Conservation (phyloP, 1,139 yeast species). For the Candida sp. region DNA sequence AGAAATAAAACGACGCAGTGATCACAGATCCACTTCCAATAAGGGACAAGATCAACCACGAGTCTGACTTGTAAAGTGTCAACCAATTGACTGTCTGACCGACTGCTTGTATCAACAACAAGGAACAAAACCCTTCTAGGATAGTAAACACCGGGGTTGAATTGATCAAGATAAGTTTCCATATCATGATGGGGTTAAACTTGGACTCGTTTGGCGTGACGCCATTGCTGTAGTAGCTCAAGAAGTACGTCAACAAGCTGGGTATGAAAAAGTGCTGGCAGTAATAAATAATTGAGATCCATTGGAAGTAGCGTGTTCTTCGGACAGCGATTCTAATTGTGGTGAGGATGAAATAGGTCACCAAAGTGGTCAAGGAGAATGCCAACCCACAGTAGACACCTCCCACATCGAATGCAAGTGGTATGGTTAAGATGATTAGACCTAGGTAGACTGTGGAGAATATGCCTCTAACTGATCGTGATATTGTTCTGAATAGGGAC, state of each 20-base stretch:
- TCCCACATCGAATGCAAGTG: slow-evolving; percentile 95
- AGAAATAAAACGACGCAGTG: slow-evolving; percentile 76
- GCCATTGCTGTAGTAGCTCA: slow-evolving; percentile 47
- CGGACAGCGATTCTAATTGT: slow-evolving; percentile 66
- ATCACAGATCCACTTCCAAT: slow-evolving; percentile 76
- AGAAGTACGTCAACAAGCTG: slow-evolving; percentile 72
- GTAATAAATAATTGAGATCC: slow-evolving; percentile 70
- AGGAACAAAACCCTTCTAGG: slow-evolving; percentile 91
- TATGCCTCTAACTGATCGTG: slow-evolving; percentile 29
- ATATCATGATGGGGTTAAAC: slow-evolving; percentile 35
- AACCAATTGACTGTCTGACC: slow-evolving; percentile 86
- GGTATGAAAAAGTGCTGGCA: slow-evolving; percentile 86
- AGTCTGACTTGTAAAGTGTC: slow-evolving; percentile 67
- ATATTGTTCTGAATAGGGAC: slow-evolving; percentile 12
- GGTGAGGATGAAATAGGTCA: slow-evolving; percentile 72
- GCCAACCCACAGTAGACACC: slow-evolving; percentile 90
- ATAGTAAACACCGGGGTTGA: slow-evolving; percentile 90
- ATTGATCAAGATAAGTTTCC: slow-evolving; percentile 74
- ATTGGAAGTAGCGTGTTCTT: slow-evolving; percentile 49
- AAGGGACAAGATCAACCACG: slow-evolving; percentile 81
- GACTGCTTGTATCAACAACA: slow-evolving; percentile 86
- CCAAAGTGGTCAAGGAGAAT: slow-evolving; percentile 76
- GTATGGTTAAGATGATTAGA: slow-evolving; percentile 81
- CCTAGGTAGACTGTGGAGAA: slow-evolving; percentile 64
- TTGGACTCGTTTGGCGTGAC: slow-evolving; percentile 10